Conservation (phyloP, 257 asterid genomes). For the Solanum pinnatisectum region DNA sequence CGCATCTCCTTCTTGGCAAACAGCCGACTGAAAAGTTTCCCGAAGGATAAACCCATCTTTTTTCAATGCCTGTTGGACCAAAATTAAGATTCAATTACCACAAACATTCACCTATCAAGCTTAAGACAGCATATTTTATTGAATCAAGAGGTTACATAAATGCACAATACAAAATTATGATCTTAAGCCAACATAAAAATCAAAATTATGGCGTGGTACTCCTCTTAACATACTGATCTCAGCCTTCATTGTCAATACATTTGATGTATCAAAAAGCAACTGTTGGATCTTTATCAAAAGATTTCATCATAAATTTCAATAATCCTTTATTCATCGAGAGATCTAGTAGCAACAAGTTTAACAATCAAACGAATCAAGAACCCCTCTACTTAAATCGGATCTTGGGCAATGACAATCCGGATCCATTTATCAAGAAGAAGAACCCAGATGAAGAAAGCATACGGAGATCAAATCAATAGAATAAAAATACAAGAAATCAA, state of each 20-base stretch:
- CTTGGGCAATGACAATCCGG: background rate
- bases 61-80: slow-evolving; percentile 20
- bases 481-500: background rate
- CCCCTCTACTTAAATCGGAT: background rate
- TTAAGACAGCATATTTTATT: too few species aligned
- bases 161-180: background rate
- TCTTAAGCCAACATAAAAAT: background rate
- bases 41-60: slow-evolving; percentile 65
- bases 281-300: background rate
- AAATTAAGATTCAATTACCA: background rate
- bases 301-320: background rate
- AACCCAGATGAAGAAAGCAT: background rate
- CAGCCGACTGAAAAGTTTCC: slow-evolving; percentile 66
- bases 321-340: background rate
- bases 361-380: background rate
- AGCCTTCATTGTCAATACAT: background rate
- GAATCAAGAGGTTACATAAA: background rate
- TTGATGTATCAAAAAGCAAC: background rate
- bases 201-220: background rate
- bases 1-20: slow-evolving; percentile 84
- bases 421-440: background rate
- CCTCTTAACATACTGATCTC: background rate
- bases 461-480: background rate
- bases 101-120: background rate
- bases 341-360: background rate